Evolutionary conservation across 1,284 basidiomycete species (phyloP), one percentile per base, ranked within the genome.

Genomic region (Tylopilus microsporus): DNA sequence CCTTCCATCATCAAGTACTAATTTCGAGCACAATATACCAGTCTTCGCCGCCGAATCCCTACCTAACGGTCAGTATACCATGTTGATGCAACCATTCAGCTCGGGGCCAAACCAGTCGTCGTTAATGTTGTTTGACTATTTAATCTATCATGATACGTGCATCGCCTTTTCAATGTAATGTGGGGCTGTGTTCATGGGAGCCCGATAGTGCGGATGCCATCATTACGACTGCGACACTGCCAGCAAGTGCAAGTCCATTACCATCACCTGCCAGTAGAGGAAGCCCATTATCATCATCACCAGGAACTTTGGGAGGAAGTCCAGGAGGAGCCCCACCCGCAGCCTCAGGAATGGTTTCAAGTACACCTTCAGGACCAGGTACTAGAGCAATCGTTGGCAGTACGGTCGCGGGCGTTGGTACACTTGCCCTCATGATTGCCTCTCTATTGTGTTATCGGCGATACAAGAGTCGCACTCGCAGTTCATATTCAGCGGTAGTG

Each of bases 91-190:
- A 5, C 58, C 66, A 7, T 32, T 32, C 32, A 32, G 32, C 32
- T 32, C 0, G 21, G 50, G 10, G 21, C 50, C 10, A 30, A 49
- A 21, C 4, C 41, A 0, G 30, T 6, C 15, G n/a, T 36, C 7
- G 25, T 50, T 65, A 34, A 60, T 64, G 3, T 18, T 67, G 10
- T 65, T 66, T 10, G 63, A 65, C 13, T 65, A 67, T 48, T 16
- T 63, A 5, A 46, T 67, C 21, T 65, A 65, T n/a, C n/a, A n/a
- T n/a, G n/a, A n/a, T 18, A 63, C 39, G 63, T 63, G 18, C 2
- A 61, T 61, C 4, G 25, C 36, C 11, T 36, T 10, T 42, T 15
- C 19, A 3, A 9, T 49, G 3, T n/a, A 18, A 11, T 13, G 1
- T 0, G 2, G 5, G 9, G 1, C 0, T 2, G 10, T 55, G 19